Conservation (phyloP, 164 flowering plant species). For the Euptelea pleiosperma region DNA sequence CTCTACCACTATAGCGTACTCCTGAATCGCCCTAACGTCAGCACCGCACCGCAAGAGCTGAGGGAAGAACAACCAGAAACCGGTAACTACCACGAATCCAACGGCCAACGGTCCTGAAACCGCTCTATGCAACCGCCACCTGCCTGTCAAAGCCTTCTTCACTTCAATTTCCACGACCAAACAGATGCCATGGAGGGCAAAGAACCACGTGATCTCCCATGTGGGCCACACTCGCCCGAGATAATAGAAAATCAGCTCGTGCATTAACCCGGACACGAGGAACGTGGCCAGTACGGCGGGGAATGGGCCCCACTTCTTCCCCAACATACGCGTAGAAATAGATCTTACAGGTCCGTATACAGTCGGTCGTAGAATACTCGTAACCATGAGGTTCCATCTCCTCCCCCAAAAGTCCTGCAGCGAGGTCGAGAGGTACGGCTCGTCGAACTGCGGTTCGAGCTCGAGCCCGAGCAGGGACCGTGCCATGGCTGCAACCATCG, state of each 20-base stretch:
- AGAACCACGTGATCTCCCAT: constrained; percentile 27
- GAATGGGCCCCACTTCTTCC: constrained; percentile 22
- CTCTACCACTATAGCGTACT: too few species aligned
- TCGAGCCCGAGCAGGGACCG: constrained; percentile 25
- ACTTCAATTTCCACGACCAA: constrained; percentile 13
- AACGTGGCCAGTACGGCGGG: constrained; percentile 23
- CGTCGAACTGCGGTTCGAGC: constrained; percentile 47
- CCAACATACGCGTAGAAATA: background rate
- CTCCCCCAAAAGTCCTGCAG: constrained; percentile 67
- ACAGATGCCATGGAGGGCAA: constrained; percentile 18
- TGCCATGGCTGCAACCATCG: constrained; percentile 13
- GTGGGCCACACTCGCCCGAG: constrained; percentile 19
- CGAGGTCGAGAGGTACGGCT: constrained; percentile 46
- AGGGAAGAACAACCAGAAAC: too few species aligned
- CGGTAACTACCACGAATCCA: constrained; percentile 12
- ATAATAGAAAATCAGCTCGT: constrained; percentile 35
- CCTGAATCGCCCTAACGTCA: too few species aligned
- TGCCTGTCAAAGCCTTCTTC: constrained; percentile 4
- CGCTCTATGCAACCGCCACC: constrained; percentile 11
- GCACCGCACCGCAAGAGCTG: too few species aligned
- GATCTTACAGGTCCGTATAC: constrained; percentile 33
- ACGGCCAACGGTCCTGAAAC: constrained; percentile 6
- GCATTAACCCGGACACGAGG: constrained; percentile 32
- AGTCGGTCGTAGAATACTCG: constrained; percentile 36
- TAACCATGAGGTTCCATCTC: too few species aligned